Base-by-base conservation (phyloP, 2,329 filamentous ascomycete species). In the Penicillium sp. region DNA sequence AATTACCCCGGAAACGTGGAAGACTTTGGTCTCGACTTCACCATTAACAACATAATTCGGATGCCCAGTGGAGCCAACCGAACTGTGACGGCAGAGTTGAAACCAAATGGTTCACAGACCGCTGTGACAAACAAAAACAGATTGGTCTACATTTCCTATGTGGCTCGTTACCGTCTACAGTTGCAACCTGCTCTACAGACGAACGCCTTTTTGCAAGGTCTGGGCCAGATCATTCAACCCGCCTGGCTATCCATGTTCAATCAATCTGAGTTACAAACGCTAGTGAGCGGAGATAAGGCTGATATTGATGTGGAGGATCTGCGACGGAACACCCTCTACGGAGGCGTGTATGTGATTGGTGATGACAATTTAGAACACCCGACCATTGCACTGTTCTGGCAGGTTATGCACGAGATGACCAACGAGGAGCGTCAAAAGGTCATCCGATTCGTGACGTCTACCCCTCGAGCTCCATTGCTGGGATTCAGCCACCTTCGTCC, bases 181-280 rank as follows among this genome's bases (percentile, higher is more conserved):
- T 82, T 84, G 1, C 94, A 97, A 70, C 90, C 91, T 1, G 83
- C 84, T 49, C 78, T 82, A n/a, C 92, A 97, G 70, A 97, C 93
- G 0, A 83, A 86, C 23, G 91, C 92, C 1, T 99, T 99, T 73
- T 83, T 99, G 8, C 86, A 86, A 55, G 94, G 94, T 0, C 85
- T 99, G 1, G 86, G 89, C 23, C 83, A 88, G 63, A 96, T 99
- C 70, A 94, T 99, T 63, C 89, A 93, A 58, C 93, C 93, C 0
- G 86, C 86, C 4, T 99, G 94, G 94, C 83, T 99, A 5, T 92
- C 89, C 68, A 97, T 99, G 94, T 99, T 99, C 81, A 99, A 99
- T 74, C 93, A 97, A 73, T 86, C 86, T 3, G 94, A 99, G 73
- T 83, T 99, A 5, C 94, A 97, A 76, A 94, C 91, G 1, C 86